Evolutionary conservation across 1,139 yeast genomes (phyloP).

Genomic region (Maudiozyma humilis): DNA sequence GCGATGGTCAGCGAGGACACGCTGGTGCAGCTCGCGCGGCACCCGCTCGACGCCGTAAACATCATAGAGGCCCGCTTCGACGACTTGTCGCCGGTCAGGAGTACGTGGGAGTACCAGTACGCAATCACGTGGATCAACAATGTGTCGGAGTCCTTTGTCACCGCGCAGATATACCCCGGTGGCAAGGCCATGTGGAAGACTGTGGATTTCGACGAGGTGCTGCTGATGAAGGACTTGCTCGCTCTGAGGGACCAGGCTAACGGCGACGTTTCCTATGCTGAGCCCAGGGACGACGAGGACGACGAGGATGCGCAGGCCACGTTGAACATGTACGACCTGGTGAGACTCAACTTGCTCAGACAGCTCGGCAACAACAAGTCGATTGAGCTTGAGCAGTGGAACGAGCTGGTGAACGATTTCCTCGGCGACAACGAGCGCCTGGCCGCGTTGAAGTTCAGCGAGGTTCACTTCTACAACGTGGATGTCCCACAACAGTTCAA

Average conservation of each 20-base stretch:
- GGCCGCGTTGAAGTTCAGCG: conserved; percentile 4
- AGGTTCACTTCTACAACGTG: conserved; percentile 34
- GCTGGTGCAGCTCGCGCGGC: conserved; percentile 13
- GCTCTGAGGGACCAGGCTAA: not conserved
- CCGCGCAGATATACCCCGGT: conserved; percentile 11
- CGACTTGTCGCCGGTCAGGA: conserved; percentile 9
- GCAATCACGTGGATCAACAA: conserved; percentile 30
- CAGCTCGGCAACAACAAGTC: conserved; percentile 30
- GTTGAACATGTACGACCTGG: conserved; percentile 18
- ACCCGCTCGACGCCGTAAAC: not conserved
- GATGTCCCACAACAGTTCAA: conserved; percentile 41
- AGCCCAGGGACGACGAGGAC: conserved; percentile 8
- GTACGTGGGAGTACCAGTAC: conserved; percentile 29
- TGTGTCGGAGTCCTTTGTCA: conserved; percentile 26
- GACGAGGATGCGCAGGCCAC: conserved; percentile 12
- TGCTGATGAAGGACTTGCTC: conserved; percentile 19
- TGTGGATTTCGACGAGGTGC: conserved; percentile 25
- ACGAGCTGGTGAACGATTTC: conserved; percentile 39
- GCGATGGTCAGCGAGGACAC: conserved; percentile 21
- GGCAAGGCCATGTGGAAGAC: conserved; percentile 25
- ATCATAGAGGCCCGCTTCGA: conserved; percentile 6
- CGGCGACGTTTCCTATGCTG: conserved; percentile 4
- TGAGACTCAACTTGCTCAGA: conserved; percentile 35
- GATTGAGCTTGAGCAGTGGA: conserved; percentile 35
- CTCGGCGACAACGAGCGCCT: conserved; percentile 32